Conservation (phyloP, 345 rosid species). For the Lepidium africanum region DNA sequence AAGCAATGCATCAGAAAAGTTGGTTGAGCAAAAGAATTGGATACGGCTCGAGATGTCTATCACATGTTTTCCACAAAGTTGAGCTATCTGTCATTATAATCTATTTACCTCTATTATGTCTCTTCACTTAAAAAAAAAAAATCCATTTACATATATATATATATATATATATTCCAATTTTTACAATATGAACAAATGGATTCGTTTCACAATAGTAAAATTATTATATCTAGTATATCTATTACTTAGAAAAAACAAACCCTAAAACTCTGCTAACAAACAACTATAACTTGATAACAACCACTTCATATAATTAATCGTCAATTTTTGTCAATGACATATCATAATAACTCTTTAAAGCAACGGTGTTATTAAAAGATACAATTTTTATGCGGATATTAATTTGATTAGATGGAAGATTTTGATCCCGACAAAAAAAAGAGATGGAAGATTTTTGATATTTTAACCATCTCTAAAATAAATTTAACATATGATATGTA, state of each 20-base stretch:
- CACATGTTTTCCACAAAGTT: constrained; percentile 18
- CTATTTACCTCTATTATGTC: constrained; percentile 9
- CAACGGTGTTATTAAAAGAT: background rate
- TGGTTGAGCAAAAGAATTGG: constrained; percentile 25
- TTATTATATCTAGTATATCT: background rate
- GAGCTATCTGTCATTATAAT: constrained; percentile 17
- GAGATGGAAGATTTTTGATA: too few relatives aligned
- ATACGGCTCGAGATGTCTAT: constrained; percentile 21
- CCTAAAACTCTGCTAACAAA: background rate
- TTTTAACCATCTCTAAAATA: too few relatives aligned
- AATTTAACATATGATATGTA: background rate
- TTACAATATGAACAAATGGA: background rate
- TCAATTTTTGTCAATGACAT: background rate
- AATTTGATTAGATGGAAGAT: background rate
- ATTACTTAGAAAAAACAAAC: background rate
- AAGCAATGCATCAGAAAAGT: constrained; percentile 28
- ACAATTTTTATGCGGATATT: background rate
- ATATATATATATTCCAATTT: background rate
- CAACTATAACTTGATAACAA: background rate
- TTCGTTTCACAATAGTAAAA: background rate
- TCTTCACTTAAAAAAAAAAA: too few relatives aligned
- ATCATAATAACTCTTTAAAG: background rate
- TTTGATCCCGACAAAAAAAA: too few relatives aligned
- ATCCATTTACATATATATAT: too few relatives aligned
- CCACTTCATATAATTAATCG: background rate